phyloP scores from a whole-genome alignment of 2,329 filamentous ascomycete species.

The Fusarium metavorans region DNA sequence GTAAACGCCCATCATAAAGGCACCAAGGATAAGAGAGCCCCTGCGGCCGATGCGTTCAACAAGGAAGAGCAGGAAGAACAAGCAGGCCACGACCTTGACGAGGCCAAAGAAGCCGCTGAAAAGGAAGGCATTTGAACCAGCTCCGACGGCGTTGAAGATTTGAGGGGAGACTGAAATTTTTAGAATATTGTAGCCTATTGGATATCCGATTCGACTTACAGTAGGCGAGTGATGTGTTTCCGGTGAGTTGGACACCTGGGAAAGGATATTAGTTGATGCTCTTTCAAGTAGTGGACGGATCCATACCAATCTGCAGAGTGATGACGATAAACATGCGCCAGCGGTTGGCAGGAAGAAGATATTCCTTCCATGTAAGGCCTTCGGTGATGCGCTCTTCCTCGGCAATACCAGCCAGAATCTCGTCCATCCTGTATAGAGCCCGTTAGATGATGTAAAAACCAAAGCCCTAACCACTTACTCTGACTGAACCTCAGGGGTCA shows the following conservation, averaged over 20 bases:
- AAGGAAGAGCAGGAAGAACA: conserved; percentile 60
- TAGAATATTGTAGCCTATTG: background rate
- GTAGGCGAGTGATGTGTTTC: conserved; percentile 64
- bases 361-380: conserved; percentile 60
- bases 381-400: conserved; percentile 59
- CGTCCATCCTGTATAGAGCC: conserved; percentile 47
- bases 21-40: conserved; percentile 60
- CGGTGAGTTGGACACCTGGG: conserved; percentile 58
- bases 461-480: conserved; percentile 43
- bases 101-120: conserved; percentile 66
- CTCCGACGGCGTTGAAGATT: conserved; percentile 63
- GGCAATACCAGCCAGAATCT: conserved; percentile 59
- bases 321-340: conserved; percentile 61
- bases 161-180: conserved; percentile 57
- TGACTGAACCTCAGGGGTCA: conserved; percentile 47
- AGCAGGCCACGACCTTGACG: conserved; percentile 62
- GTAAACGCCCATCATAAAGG: conserved; percentile 62
- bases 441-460: conserved; percentile 1
- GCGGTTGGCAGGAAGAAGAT: conserved; percentile 59
- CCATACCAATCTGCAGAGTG: conserved; percentile 60
- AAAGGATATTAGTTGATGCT: background rate
- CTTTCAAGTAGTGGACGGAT: background rate
- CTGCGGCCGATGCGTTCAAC: conserved; percentile 63
- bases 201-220: conserved; percentile 45
- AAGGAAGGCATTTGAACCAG: conserved; percentile 59